Conservation (phyloP, 2,329 filamentous ascomycete species). For the Colletotrichum navitas region DNA sequence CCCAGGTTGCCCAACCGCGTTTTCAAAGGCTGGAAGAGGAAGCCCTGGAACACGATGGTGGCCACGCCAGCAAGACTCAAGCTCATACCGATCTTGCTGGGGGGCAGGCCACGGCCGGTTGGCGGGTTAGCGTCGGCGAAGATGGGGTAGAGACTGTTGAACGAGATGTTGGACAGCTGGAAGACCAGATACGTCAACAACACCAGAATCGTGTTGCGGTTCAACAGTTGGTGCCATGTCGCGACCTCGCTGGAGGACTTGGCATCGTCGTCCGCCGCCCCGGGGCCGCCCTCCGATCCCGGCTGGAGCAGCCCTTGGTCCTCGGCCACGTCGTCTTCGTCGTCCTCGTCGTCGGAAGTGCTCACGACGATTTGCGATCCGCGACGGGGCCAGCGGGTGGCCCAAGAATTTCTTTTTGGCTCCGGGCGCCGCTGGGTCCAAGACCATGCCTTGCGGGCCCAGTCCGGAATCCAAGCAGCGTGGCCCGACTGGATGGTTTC, state of each 20-base stretch:
- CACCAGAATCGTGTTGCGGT: constrained; percentile 84
- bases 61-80: constrained; percentile 86
- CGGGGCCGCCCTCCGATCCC: constrained; percentile 55
- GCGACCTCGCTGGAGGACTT: constrained; percentile 66
- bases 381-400: constrained; percentile 54
- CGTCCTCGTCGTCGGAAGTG: constrained; percentile 46
- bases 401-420: constrained; percentile 52
- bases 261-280: constrained; percentile 63
- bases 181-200: constrained; percentile 92
- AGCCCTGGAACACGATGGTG: constrained; percentile 91
- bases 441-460: constrained; percentile 50
- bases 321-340: constrained; percentile 42
- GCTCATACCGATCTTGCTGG: constrained; percentile 86
- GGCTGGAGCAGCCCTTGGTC: constrained; percentile 45
- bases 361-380: constrained; percentile 40
- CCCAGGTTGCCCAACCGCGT: constrained; percentile 85
- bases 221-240: constrained; percentile 72
- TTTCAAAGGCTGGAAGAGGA: constrained; percentile 84
- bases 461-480: constrained; percentile 49
- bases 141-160: constrained; percentile 94
- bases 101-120: constrained; percentile 80
- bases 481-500: constrained; percentile 60
- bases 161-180: constrained; percentile 93
- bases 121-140: constrained; percentile 84
- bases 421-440: constrained; percentile 46